phyloP scores from a whole-genome alignment of 2,329 filamentous ascomycete genomes.

The Xylariaceae sp. region DNA sequence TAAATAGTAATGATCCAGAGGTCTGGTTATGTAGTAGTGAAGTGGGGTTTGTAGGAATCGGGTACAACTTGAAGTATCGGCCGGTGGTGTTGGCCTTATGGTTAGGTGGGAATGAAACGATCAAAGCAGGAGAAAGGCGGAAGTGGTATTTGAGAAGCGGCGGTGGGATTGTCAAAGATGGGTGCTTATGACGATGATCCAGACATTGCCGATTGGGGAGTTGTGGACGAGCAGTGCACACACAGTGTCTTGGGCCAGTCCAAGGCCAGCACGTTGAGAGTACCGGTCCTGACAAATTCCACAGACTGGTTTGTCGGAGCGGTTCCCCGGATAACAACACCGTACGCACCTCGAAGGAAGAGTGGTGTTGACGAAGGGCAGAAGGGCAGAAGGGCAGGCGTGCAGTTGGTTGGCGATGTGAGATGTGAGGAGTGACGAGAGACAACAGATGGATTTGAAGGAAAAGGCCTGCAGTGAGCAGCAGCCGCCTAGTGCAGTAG shows the following conservation, averaged over 20 bases:
- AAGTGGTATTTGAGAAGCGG: constrained; percentile 6
- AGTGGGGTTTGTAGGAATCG: constrained; percentile 16
- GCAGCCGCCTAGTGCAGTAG: background rate
- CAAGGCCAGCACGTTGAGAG: background rate
- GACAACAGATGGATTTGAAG: background rate
- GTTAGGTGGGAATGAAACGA: constrained; percentile 11
- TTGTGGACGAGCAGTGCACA: constrained; percentile 16
- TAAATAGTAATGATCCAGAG: constrained; percentile 18
- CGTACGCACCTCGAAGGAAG: constrained; percentile 5
- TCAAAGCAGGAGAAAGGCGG: background rate
- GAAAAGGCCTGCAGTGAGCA: background rate
- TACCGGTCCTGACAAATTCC: background rate
- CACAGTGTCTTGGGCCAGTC: constrained; percentile 13
- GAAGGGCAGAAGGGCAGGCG: constrained; percentile 15
- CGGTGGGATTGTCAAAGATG: constrained; percentile 15
- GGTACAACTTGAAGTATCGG: constrained; percentile 10
- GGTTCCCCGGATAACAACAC: constrained; percentile 8
- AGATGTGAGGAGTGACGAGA: background rate
- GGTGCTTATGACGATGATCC: constrained; percentile 15
- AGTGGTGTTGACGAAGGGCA: constrained; percentile 9
- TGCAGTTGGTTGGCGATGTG: background rate
- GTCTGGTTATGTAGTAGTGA: constrained; percentile 18
- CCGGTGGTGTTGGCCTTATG: constrained; percentile 5
- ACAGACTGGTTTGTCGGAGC: constrained; percentile 16
- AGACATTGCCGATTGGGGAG: constrained; percentile 18